phyloP scores from a whole-genome alignment of 2,329 filamentous ascomycete species.

The Aspergillus tamarii region DNA sequence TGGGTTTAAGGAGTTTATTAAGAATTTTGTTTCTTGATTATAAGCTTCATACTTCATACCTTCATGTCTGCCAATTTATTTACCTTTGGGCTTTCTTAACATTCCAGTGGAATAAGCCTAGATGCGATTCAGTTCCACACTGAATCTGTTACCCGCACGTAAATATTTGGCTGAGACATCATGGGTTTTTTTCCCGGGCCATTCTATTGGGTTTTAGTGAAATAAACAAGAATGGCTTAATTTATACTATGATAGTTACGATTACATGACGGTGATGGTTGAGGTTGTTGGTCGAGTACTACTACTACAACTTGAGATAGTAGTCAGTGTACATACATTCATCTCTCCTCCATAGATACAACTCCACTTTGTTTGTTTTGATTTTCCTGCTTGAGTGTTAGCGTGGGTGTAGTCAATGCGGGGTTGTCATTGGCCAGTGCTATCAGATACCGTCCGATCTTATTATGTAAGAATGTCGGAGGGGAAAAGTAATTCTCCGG shows the following conservation, averaged over 20 bases:
- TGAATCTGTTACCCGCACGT: conserved; percentile 2
- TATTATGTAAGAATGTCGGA: neutral
- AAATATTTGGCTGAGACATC: neutral
- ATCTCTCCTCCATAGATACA: neutral
- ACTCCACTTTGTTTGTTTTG: conserved; percentile 33
- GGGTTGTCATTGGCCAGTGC: neutral
- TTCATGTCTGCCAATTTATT: neutral
- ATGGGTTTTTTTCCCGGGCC: neutral
- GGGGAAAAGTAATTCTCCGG: neutral
- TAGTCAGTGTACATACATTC: no score
- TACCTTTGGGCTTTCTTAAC: neutral
- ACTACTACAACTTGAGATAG: no score
- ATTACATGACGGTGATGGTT: neutral
- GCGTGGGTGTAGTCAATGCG: neutral
- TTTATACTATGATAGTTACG: neutral
- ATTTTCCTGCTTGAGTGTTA: conserved; percentile 30
- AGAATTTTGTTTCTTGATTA: neutral
- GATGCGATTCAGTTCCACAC: neutral
- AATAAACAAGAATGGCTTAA: neutral
- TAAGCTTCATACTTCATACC: neutral
- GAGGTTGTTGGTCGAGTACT: no score
- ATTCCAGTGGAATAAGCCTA: neutral
- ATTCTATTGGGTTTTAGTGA: no score
- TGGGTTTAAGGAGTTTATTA: no score
- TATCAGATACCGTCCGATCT: neutral